These are phyloP conservation scores for Hirsutella rhossiliensis DNA, from an alignment of 2,329 filamentous ascomycete species.

Conservation along the genomic window DNA sequence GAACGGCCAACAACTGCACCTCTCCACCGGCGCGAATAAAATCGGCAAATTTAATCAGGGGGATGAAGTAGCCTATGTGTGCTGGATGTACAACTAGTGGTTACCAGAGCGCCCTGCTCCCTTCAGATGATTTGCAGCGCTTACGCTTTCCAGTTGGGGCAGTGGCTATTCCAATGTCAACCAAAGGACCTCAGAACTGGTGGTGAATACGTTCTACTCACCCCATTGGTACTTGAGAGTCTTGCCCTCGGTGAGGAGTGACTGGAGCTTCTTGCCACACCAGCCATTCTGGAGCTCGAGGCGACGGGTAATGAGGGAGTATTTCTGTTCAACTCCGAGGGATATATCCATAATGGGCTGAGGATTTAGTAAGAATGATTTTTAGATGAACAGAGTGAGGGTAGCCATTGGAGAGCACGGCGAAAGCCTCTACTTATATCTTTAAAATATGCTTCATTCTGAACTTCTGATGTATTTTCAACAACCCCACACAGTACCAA, in stretches of 20 bases:
- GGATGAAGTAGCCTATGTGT: slow-evolving; percentile 1
- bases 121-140: not conserved
- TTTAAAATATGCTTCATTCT: too few species aligned
- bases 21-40: slow-evolving; percentile 1
- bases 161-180: not conserved
- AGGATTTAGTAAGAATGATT: too few species aligned
- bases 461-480: too few species aligned
- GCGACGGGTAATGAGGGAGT: slow-evolving; percentile 1
- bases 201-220: not conserved
- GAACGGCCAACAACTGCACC: not conserved
- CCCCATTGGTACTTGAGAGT: slow-evolving; percentile 1
- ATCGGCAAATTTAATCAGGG: slow-evolving; percentile 2
- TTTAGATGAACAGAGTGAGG: not conserved
- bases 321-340: not conserved
- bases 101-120: not conserved
- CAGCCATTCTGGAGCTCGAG: slow-evolving; percentile 1
- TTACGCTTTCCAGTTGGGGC: slow-evolving; percentile 2
- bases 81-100: not conserved
- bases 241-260: not conserved
- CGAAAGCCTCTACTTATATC: too few species aligned
- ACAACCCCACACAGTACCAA: too few species aligned
- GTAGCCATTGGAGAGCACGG: too few species aligned
- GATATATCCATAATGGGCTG: not conserved
- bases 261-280: not conserved
- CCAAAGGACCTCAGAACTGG: not conserved